Percentiles rank a stretch among this genome's conserved stretches.
These are phyloP conservation scores for Hygrophorus russula DNA, from an alignment of 768 basidiomycete species.

Conservation along the genomic window DNA sequence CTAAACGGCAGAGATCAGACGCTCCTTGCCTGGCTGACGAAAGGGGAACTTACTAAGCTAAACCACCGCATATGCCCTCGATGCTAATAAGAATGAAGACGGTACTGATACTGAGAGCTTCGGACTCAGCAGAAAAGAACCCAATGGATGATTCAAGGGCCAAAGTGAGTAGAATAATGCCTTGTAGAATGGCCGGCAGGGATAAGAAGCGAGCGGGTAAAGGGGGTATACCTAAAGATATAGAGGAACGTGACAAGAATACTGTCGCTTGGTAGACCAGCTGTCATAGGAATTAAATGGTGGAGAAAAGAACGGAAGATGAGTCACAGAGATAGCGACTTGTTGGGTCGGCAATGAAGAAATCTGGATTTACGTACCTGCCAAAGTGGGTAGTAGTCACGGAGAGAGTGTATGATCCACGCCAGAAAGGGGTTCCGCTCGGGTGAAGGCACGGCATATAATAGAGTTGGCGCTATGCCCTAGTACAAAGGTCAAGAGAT, in stretches of 20 bases:
- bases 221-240: slow-evolving; percentile 75
- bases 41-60: slow-evolving; percentile 63
- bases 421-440: slow-evolving; percentile 52
- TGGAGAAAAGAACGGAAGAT: too few relatives aligned
- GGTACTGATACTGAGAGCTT: slow-evolving; percentile 38
- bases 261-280: slow-evolving; percentile 86
- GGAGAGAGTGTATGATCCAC: slow-evolving; percentile 68
- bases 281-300: slow-evolving; percentile 19
- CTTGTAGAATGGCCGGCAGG: slow-evolving; percentile 69
- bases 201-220: slow-evolving; percentile 59
- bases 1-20: slow-evolving; percentile 21
- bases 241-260: slow-evolving; percentile 86
- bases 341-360: slow-evolving; percentile 9
- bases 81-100: slow-evolving; percentile 73
- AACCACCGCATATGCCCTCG: slow-evolving; percentile 89
- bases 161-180: slow-evolving; percentile 48
- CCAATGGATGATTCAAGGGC: slow-evolving; percentile 60
- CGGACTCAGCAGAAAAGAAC: slow-evolving; percentile 37
- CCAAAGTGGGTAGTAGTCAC: slow-evolving; percentile 95
- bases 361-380: slow-evolving; percentile 40
- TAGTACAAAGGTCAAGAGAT: slow-evolving; percentile 14
- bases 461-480: slow-evolving; percentile 83
- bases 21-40: slow-evolving; percentile 9
- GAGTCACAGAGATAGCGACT: background rate
- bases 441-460: slow-evolving; percentile 73